Evolutionary conservation across 805 yeast genomes (phyloP), one percentile per base, ranked within the genome.

Genomic region (Zygosaccharomyces siamensis): DNA sequence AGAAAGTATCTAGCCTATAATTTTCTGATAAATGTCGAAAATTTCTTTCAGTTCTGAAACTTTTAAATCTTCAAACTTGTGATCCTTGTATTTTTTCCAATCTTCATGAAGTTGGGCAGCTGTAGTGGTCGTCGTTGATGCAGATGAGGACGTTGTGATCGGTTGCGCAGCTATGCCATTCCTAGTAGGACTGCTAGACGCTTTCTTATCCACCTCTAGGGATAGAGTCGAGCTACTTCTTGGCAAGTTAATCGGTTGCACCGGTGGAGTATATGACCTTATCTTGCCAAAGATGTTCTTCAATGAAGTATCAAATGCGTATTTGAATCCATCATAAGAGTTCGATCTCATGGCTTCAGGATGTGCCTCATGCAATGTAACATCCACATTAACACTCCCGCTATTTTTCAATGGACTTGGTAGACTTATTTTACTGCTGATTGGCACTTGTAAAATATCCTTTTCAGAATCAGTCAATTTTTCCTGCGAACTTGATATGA

Each of bases 191-290:
- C 24, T 30, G 21, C 18, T 48, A 33, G 36, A 39, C 26, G 28
- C 6, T 12, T 45, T 45, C 6, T 52, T 48, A 12, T 46, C 56
- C 30, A 39, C 43, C 16, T 53, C 54, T 12, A 58, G 43, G 2
- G 61, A 58, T 31, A 47, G 35, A 26, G 52, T 54, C 4, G 61
- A 57, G 5, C 47, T 37, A 38, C 58, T 55, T 45, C 54, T 55
- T 2, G 59, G 53, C 16, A 49, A 21, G 11, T 58, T 50, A 10
- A 51, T 12, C 23, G 54, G 53, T 39, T 55, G 55, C 40, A 48
- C 45, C 8, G 68, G 63, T 16, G 68, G 66, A 7, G 66, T 58
- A 32, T 64, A 63, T 2, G 67, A 56, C 44, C 59, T 61, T n/a
- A 66, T 58, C 42, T 61, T 61, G 7, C 63, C 64, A 16, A 66